Evolutionary conservation across 208 protist genomes (phyloP).

Genomic region (Angomonas ambiguus): DNA sequence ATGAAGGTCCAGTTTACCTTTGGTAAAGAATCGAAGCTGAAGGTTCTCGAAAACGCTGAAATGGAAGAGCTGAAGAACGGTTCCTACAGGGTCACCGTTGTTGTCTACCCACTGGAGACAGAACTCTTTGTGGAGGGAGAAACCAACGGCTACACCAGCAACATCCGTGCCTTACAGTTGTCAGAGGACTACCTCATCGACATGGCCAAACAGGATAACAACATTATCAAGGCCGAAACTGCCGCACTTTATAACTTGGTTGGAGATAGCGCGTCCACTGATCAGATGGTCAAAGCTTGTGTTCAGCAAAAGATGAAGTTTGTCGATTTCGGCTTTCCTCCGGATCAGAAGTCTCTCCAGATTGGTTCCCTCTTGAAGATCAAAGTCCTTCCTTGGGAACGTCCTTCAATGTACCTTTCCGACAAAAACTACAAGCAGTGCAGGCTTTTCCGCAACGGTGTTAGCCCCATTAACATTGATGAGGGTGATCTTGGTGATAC

Average conservation of each 20-base stretch:
- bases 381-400: conserved; percentile 60
- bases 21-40: conserved; percentile 51
- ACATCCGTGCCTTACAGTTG: conserved; percentile 45
- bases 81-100: conserved; percentile 33
- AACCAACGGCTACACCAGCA: conserved; percentile 64
- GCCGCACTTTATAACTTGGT: conserved; percentile 31
- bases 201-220: conserved; percentile 15
- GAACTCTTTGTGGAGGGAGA: conserved; percentile 61
- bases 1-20: conserved; percentile 73
- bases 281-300: conserved; percentile 52
- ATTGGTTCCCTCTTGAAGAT: conserved; percentile 43
- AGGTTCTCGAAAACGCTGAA: conserved; percentile 47
- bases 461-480: conserved; percentile 38
- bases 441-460: conserved; percentile 46
- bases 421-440: conserved; percentile 50
- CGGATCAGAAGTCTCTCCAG: conserved; percentile 49
- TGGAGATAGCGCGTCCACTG: conserved; percentile 31
- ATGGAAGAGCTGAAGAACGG: conserved; percentile 30
- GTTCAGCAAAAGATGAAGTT: conserved; percentile 51
- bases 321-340: conserved; percentile 70
- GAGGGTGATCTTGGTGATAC: conserved; percentile 55
- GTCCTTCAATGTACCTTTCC: conserved; percentile 42
- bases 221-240: conserved; percentile 27
- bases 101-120: conserved; percentile 74
- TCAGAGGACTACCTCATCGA: conserved; percentile 53